Conservation (phyloP, 805 yeast species). For the Metschnikowia colocasiae region DNA sequence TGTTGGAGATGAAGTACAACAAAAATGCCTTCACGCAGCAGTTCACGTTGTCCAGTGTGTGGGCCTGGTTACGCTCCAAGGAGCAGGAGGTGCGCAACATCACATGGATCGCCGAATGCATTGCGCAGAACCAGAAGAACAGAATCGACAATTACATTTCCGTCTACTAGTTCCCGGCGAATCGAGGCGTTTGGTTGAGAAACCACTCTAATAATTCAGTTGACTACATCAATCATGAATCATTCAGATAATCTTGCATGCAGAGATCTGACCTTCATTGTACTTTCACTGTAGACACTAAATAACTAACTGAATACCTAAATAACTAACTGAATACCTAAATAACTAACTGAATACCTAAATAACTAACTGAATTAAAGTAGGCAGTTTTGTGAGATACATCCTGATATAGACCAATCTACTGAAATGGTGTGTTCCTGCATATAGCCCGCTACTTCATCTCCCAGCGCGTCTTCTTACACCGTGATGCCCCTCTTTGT, state of each 20-base stretch:
- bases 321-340: no score
- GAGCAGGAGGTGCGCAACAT: slow-evolving; percentile 97
- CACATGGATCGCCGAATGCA: slow-evolving; percentile 99
- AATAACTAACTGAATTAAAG: no score
- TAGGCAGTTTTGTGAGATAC: no score
- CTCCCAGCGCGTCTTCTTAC: not conserved
- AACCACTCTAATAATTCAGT: not conserved
- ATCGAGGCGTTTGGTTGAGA: not conserved
- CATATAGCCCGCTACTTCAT: not conserved
- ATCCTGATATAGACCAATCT: no score
- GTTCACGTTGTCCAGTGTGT: slow-evolving; percentile 81
- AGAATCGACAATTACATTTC: slow-evolving; percentile 87
- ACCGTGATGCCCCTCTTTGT: slow-evolving; percentile 10
- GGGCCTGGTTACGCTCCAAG: slow-evolving; percentile 95
- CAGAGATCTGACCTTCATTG: no score
- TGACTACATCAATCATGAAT: not conserved
- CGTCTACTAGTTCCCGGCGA: slow-evolving; percentile 49
- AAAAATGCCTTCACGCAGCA: slow-evolving; percentile 95
- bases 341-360: no score
- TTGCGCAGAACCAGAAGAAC: slow-evolving; percentile 96
- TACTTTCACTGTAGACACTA: no score
- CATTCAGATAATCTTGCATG: no score
- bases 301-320: no score
- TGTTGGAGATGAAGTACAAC: slow-evolving; percentile 87
- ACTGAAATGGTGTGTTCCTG: no score